phyloP scores from a whole-genome alignment of 257 asterid species.

The Jaltomata sinuosa region DNA sequence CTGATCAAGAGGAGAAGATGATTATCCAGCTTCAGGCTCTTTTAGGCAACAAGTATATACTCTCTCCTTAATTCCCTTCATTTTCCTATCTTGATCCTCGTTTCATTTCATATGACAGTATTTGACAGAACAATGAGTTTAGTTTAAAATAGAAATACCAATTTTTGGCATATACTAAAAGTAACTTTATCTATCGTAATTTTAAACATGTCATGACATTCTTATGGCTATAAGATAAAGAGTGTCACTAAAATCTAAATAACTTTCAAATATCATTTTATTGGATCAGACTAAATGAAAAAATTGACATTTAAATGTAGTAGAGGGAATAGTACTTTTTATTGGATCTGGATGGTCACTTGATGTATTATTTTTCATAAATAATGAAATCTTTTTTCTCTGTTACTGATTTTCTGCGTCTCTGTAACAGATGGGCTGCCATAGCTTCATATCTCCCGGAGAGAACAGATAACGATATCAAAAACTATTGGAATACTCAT shows the following conservation, averaged over 20 bases:
- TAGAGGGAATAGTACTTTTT: background rate
- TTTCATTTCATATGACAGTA: background rate
- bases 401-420: background rate
- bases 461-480: conserved; percentile 93
- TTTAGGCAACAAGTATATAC: conserved; percentile 76
- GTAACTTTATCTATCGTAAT: background rate
- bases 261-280: too few species aligned
- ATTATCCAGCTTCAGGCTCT: conserved; percentile 95
- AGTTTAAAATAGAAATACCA: background rate
- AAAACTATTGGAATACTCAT: conserved; percentile 95
- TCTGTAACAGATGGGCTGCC: conserved; percentile 87
- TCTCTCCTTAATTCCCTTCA: background rate
- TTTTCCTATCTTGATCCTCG: background rate
- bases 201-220: background rate
- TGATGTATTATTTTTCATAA: background rate
- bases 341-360: background rate
- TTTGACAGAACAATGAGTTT: background rate
- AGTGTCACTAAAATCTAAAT: background rate
- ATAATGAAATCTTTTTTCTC: background rate
- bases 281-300: too few species aligned
- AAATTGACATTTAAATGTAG: too few species aligned
- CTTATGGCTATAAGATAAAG: background rate
- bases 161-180: background rate
- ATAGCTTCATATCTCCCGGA: conserved; percentile 92
- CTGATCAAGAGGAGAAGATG: conserved; percentile 79